Conservation (phyloP, 306 rosid genomes). For the Vigna trinervia region DNA sequence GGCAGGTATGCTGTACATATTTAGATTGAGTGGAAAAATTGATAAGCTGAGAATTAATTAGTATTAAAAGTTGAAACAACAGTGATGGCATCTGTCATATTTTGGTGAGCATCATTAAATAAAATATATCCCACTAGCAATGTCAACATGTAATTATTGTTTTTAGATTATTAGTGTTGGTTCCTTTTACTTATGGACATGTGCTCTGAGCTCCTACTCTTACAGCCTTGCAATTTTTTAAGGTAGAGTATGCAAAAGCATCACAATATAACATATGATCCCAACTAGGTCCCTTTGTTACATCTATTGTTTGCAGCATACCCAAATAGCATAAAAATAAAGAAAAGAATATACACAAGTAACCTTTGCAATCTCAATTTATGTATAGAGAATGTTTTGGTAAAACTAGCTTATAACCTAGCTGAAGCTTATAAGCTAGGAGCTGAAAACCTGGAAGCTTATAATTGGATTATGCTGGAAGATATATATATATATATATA, state of each 20-base stretch:
- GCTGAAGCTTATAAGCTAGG: no score
- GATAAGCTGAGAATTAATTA: conserved; percentile 5
- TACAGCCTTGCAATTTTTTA: neutral
- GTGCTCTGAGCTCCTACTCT: neutral
- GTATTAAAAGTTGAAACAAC: neutral
- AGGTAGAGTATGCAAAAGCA: no score
- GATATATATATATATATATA: no score
- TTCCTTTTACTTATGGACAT: conserved; percentile 16
- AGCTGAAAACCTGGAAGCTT: no score
- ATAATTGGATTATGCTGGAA: conserved; percentile 7
- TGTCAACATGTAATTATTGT: neutral
- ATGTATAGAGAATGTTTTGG: neutral
- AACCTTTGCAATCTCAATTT: neutral
- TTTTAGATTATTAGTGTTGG: neutral
- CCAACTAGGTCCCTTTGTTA: no score
- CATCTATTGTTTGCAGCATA: no score
- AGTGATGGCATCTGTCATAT: conserved; percentile 7
- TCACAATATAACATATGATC: no score
- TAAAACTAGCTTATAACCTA: no score
- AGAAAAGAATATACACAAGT: no score
- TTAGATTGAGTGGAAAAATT: conserved; percentile 27
- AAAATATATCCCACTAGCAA: neutral
- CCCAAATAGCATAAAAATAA: no score
- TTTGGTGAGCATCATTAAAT: conserved; percentile 4
- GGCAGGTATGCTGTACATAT: conserved; percentile 74